Conservation (phyloP, 169 alveolate species). For the Babesia bigemina region DNA sequence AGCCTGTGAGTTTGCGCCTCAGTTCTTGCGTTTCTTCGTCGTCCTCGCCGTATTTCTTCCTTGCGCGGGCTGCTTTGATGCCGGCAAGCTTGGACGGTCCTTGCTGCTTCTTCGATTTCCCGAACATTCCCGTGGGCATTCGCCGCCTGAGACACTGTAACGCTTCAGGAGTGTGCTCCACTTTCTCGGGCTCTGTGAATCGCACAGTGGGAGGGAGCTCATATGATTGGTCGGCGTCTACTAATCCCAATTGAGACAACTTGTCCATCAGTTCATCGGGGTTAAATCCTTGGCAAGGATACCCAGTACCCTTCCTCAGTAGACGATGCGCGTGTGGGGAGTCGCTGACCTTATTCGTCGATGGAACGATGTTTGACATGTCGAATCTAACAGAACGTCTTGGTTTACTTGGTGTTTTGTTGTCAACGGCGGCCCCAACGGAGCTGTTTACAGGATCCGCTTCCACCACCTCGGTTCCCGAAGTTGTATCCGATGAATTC, state of each 20-base stretch:
- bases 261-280: conserved; percentile 14
- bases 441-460: too few relatives aligned
- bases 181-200: conserved; percentile 52
- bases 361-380: background rate
- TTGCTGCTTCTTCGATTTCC: background rate
- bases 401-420: too few relatives aligned
- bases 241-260: conserved; percentile 7
- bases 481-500: too few relatives aligned
- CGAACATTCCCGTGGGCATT: conserved; percentile 42
- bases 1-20: conserved; percentile 54
- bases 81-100: conserved; percentile 26
- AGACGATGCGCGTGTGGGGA: background rate
- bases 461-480: too few relatives aligned
- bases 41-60: conserved; percentile 62
- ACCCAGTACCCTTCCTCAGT: conserved; percentile 33
- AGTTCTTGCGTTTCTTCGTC: conserved; percentile 68
- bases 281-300: conserved; percentile 12
- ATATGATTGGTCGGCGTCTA: background rate
- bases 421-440: too few relatives aligned
- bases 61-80: conserved; percentile 32
- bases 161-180: conserved; percentile 46
- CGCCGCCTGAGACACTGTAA: conserved; percentile 30
- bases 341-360: background rate
- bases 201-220: conserved; percentile 10
- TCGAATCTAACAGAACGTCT: conserved; percentile 16